Percentiles rank a stretch among this genome's conserved stretches.
Evolutionary conservation across 306 rosid genomes (phyloP).

Genomic region (Mimosa pudica): DNA sequence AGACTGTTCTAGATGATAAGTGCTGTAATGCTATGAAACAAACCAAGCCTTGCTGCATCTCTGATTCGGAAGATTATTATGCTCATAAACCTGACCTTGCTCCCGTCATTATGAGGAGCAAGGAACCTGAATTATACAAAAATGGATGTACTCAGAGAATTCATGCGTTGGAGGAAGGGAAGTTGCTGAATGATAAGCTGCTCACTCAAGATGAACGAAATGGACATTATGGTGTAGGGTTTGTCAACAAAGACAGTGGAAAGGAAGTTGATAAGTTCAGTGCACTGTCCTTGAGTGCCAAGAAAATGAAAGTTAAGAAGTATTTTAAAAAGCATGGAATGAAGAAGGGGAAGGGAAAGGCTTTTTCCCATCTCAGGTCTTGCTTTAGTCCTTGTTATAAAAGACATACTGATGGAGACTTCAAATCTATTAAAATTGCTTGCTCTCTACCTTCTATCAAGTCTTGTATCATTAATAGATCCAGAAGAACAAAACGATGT

Average conservation of each 20-base stretch:
- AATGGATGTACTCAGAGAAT: slow-evolving; percentile 71
- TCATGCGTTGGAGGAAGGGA: slow-evolving; percentile 73
- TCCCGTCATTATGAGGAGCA: slow-evolving; percentile 54
- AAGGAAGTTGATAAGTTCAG: slow-evolving; percentile 37
- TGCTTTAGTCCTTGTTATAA: slow-evolving; percentile 41
- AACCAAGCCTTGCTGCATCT: slow-evolving; percentile 35
- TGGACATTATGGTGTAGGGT: slow-evolving; percentile 35
- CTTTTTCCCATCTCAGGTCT: slow-evolving; percentile 31
- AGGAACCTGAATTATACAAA: slow-evolving; percentile 53
- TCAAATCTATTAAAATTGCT: slow-evolving; percentile 32
- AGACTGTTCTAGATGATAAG: slow-evolving; percentile 34
- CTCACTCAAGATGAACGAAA: slow-evolving; percentile 37
- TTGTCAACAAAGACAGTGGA: slow-evolving; percentile 32
- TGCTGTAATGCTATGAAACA: slow-evolving; percentile 36
- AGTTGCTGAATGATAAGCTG: slow-evolving; percentile 42
- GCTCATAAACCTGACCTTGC: slow-evolving; percentile 50
- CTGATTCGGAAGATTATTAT: slow-evolving; percentile 42
- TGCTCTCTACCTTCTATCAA: slow-evolving; percentile 41
- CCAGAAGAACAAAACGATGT: slow-evolving; percentile 28
- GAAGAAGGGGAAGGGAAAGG: slow-evolving; percentile 42
- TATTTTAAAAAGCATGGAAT: slow-evolving; percentile 36
- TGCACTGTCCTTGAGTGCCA: slow-evolving; percentile 10
- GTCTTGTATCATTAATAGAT: slow-evolving; percentile 25
- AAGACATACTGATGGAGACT: slow-evolving; percentile 6
- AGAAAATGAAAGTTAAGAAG: slow-evolving; percentile 40